Evolutionary conservation across 108 stramenopile species (phyloP), one percentile per base, ranked within the genome.

Genomic region (Schizochytrium sp.): DNA sequence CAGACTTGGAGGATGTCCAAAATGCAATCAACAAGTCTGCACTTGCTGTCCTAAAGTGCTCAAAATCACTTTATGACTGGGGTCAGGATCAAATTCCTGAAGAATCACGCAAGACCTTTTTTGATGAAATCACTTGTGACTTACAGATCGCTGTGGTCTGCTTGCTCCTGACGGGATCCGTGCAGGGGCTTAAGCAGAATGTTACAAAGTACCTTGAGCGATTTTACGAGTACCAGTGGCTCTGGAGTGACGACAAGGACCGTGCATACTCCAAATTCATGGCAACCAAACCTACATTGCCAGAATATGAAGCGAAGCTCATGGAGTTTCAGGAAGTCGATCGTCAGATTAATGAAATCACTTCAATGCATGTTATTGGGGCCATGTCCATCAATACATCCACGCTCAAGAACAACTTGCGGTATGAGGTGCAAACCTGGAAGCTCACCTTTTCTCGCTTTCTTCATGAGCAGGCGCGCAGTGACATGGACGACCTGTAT

Each of bases 161-260:
- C 5, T 89, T 97, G 83, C 96, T 97, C 46, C 93, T 97, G 47
- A 97, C 97, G 44, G 97, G 97, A 10, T 95, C 95, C 88, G 93
- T 97, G 46, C 96, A 96, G 72, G 95, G 96, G 42, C 94, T 97
- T 69, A 93, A 95, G 19, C 96, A 96, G 88, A 96, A 96, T 8
- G 97, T 97, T 3, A 92, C 93, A 61, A 95, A 96, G 57, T 97
- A 96, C 88, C 93, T 97, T 4, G 91, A 87, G 3, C 95, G 95
- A 38, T 95, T 94, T 41, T 72, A 57, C 87, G 55, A 92, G 88
- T 97, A 96, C 90, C 94, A 96, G 88, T 97, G 96, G 96, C 91
- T 97, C 12, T 97, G 96, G 96, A 93, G 94, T 88, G 91, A 93
- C 38, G 97, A 97, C 92, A 96, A 96, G 89, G 96, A 96, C 91